Base-by-base conservation (phyloP, 2,329 filamentous ascomycete species). In the Tolypocladium ophioglossoides region DNA sequence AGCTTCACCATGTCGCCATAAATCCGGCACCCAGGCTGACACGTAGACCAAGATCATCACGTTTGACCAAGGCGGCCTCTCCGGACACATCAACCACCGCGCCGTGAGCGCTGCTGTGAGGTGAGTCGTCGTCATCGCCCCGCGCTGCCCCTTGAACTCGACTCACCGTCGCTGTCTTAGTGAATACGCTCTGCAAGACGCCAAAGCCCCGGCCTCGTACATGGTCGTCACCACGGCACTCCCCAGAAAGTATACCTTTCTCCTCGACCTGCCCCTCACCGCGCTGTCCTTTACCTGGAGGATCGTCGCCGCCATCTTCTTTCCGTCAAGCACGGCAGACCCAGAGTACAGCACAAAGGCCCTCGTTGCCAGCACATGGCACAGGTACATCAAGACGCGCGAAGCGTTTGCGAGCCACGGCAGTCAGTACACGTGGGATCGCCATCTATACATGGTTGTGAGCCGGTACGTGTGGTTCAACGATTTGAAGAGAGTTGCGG, bases 391-490 rank as follows among this genome's bases (percentile, higher is more conserved):
- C 35, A 57, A 63, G 53, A 70, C 69, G 6, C 61, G 71, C n/a
- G 47, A 59, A 11, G 70, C 70, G 0, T 72, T 73, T 56, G 61
- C 65, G 22, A 66, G 66, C 48, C 70, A 73, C 55, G 57, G 57
- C 37, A 71, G 66, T 53, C 71, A 73, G 59, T 72, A 72, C 53
- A 68, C 69, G 1, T 72, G 70, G 69, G 70, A 73, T 54, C 62
- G 71, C 18, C 62, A 68, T 40, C 40, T 73, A 54, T 73, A 73
- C 58, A 63, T 72, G 64, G 54, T 72, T 1, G 49, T 70, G 10
- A 72, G 69, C 57, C 68, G 70, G 41, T 70, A 73, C 54, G 68
- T 72, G 39, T 73, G 71, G 71, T 70, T 70, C 56, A 73, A 73
- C 53, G 59, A 61, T 47, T 34, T 62, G 44, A 54, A 46, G 52